phyloP scores from a whole-genome alignment of 768 basidiomycete genomes.

The Gloeostereum incarnatum region DNA sequence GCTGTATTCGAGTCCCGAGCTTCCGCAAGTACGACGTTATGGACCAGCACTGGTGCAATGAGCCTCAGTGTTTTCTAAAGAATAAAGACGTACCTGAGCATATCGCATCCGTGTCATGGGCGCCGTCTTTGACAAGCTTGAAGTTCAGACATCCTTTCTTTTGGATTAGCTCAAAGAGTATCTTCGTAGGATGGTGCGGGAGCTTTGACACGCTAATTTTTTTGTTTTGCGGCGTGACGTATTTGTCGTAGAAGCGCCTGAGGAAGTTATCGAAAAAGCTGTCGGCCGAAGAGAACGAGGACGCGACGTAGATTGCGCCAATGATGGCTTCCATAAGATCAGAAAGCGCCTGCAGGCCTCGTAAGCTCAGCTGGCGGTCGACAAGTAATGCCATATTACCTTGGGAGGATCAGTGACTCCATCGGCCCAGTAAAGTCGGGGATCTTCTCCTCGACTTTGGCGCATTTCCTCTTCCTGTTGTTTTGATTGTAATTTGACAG shows the following conservation, averaged over 20 bases:
- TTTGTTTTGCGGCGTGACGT: constrained; percentile 63
- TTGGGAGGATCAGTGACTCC: constrained; percentile 75
- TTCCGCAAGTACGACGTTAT: constrained; percentile 53
- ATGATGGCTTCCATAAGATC: constrained; percentile 76
- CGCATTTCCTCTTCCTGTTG: constrained; percentile 37
- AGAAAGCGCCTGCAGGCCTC: constrained; percentile 54
- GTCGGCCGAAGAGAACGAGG: constrained; percentile 50
- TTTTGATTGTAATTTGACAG: constrained; percentile 31
- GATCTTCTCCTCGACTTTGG: constrained; percentile 28
- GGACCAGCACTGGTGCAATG: constrained; percentile 47
- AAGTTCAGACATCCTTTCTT: constrained; percentile 64
- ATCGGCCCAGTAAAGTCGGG: constrained; percentile 72
- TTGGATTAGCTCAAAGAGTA: constrained; percentile 66
- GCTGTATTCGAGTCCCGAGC: constrained; percentile 41
- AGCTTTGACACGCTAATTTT: no score
- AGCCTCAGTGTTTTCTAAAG: constrained; percentile 6
- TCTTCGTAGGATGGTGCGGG: constrained; percentile 69
- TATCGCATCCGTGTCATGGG: constrained; percentile 17
- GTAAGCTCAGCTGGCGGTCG: constrained; percentile 3
- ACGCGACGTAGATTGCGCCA: constrained; percentile 72
- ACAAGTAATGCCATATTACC: constrained; percentile 24
- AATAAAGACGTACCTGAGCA: not conserved
- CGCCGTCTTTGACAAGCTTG: constrained; percentile 44
- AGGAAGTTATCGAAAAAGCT: constrained; percentile 58
- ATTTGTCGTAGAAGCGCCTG: constrained; percentile 71